Conservation (phyloP, 805 yeast genomes). For the Metschnikowia proteae region DNA sequence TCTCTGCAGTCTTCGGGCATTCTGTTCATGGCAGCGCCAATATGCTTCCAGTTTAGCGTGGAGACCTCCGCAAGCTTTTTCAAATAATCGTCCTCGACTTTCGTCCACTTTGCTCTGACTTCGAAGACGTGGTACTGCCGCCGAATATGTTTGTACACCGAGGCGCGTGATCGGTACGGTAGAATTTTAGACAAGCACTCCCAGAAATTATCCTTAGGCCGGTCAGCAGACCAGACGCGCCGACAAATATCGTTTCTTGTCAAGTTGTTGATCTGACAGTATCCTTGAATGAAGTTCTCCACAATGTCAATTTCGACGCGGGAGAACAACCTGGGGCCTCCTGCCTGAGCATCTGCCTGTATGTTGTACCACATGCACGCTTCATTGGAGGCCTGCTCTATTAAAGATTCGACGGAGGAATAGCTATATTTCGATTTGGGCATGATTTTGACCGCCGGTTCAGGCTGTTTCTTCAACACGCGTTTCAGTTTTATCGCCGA, state of each 20-base stretch:
- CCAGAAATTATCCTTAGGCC: slow-evolving; percentile 90
- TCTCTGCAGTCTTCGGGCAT: slow-evolving; percentile 99
- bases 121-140: slow-evolving; percentile 84
- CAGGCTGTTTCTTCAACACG: slow-evolving; percentile 8
- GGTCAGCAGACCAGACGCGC: slow-evolving; percentile 81
- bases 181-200: slow-evolving; percentile 71
- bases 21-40: slow-evolving; percentile 75
- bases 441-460: not conserved
- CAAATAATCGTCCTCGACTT: slow-evolving; percentile 70
- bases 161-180: slow-evolving; percentile 83
- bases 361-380: slow-evolving; percentile 36
- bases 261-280: slow-evolving; percentile 59
- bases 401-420: slow-evolving; percentile 29
- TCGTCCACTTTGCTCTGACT: slow-evolving; percentile 87
- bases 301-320: slow-evolving; percentile 66
- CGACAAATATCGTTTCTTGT: slow-evolving; percentile 69
- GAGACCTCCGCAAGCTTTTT: slow-evolving; percentile 58
- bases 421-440: slow-evolving; percentile 23
- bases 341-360: slow-evolving; percentile 14
- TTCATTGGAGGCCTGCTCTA: slow-evolving; percentile 34
- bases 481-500: slow-evolving; percentile 6
- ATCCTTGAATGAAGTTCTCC: slow-evolving; percentile 68
- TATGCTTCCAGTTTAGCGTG: slow-evolving; percentile 84
- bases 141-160: slow-evolving; percentile 88
- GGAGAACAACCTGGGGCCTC: slow-evolving; percentile 48